Conservation (phyloP, 2,329 filamentous ascomycete species). For the Lojkania enalia region DNA sequence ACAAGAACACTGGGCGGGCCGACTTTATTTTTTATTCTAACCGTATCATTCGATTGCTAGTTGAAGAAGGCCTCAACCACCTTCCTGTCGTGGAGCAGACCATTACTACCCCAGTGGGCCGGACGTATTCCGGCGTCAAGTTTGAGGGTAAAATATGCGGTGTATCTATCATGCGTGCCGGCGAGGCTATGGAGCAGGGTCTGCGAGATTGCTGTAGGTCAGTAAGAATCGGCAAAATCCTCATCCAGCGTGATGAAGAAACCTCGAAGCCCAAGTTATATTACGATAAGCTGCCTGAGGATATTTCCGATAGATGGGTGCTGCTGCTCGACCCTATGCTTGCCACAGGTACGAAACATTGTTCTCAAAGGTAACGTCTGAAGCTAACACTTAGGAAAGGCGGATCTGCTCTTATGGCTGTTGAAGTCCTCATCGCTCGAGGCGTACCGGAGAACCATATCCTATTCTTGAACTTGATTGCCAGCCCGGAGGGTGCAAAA, state of each 20-base stretch:
- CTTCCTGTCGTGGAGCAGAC: conserved; percentile 86
- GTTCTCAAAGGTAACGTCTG: not conserved
- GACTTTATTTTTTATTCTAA: conserved; percentile 99
- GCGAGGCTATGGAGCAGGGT: conserved; percentile 98
- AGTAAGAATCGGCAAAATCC: conserved; percentile 97
- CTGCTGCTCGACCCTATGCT: conserved; percentile 98
- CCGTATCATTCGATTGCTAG: conserved; percentile 91
- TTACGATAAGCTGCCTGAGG: conserved; percentile 95
- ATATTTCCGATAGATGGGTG: conserved; percentile 92
- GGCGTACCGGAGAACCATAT: conserved; percentile 96
- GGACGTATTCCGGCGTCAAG: conserved; percentile 84
- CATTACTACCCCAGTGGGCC: conserved; percentile 88
- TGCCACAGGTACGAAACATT: conserved; percentile 73
- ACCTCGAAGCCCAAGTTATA: conserved; percentile 90
- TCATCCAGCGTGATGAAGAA: conserved; percentile 97
- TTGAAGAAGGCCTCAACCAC: conserved; percentile 97
- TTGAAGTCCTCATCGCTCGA: conserved; percentile 85
- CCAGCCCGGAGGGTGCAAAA: conserved; percentile 89
- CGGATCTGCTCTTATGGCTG: conserved; percentile 94
- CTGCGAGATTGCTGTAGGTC: conserved; percentile 94
- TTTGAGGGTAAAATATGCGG: conserved; percentile 99
- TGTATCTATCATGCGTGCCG: conserved; percentile 97
- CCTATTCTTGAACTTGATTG: conserved; percentile 93
- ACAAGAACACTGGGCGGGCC: conserved; percentile 83
- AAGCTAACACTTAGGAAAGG: conserved; percentile 56